Percentiles rank a stretch among this genome's conserved stretches.
These are phyloP conservation scores for Phytophthora lateralis DNA, from an alignment of 352 stramenopile genomes.

Conservation along the genomic window DNA sequence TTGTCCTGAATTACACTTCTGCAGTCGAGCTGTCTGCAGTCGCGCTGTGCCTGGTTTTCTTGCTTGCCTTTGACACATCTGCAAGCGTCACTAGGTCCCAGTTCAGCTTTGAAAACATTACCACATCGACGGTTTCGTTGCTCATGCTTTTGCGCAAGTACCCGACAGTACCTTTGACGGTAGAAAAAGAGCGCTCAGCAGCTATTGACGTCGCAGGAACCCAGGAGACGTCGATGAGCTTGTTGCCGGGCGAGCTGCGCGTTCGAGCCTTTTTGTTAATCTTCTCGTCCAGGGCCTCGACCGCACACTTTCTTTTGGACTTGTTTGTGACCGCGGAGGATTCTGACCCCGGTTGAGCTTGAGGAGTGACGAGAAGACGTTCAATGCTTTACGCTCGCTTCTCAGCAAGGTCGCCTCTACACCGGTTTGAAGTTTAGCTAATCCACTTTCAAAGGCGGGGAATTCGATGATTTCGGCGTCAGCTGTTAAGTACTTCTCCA, in stretches of 20 bases:
- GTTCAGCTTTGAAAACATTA: no score
- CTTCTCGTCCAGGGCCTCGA: not conserved
- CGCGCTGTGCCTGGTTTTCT: no score
- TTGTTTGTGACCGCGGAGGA: not conserved
- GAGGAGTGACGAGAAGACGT: no score
- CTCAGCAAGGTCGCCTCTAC: not conserved
- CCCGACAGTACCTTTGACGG: constrained; percentile 5
- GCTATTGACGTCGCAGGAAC: constrained; percentile 8
- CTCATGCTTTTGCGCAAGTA: constrained; percentile 1
- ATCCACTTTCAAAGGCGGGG: constrained; percentile 1
- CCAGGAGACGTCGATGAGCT: constrained; percentile 6
- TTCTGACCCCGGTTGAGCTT: no score
- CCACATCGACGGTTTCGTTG: no score
- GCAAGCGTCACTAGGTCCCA: no score
- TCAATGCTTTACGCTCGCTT: constrained; percentile 1
- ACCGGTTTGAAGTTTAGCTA: constrained; percentile 4
- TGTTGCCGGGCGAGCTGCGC: not conserved
- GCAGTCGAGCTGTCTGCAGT: no score
- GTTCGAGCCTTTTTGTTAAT: not conserved
- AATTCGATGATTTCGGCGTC: constrained; percentile 4
- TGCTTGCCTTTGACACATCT: no score
- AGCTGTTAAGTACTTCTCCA: constrained; percentile 5
- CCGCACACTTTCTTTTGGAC: constrained; percentile 5
- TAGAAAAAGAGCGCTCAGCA: constrained; percentile 10
- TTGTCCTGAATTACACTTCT: no score